These are phyloP conservation scores for Setaria italica DNA, from an alignment of 202 grass and related monocot species.

Conservation along the genomic window DNA sequence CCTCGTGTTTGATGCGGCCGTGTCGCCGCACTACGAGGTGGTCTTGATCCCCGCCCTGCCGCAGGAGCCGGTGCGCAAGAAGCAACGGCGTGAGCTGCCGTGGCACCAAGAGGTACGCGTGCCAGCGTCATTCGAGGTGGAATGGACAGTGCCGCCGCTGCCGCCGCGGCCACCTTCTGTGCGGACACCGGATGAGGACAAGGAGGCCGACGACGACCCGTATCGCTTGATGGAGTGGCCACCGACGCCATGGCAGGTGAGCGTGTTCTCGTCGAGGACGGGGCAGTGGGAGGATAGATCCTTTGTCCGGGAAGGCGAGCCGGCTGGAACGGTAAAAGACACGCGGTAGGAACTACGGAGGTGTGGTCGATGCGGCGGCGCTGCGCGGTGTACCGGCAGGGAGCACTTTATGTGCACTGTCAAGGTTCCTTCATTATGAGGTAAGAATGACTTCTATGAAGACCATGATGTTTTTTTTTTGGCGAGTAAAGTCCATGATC, in stretches of 20 bases:
- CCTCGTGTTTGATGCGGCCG: conserved; percentile 1
- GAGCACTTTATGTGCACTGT: conserved; percentile 22
- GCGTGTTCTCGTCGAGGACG: not conserved
- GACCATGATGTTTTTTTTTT: too few species aligned
- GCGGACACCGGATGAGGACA: not conserved
- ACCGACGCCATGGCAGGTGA: not conserved
- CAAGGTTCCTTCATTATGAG: conserved; percentile 1
- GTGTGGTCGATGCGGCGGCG: too few species aligned
- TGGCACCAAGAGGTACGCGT: too few species aligned
- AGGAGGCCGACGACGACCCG: not conserved
- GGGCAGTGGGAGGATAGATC: not conserved
- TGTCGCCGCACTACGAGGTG: not conserved
- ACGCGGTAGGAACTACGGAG: not conserved
- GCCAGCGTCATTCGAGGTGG: too few species aligned
- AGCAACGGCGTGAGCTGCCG: not conserved
- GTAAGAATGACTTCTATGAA: not conserved
- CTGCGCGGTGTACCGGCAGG: not conserved
- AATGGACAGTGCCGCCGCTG: too few species aligned
- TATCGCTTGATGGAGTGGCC: not conserved
- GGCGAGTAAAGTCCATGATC: too few species aligned
- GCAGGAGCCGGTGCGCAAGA: not conserved
- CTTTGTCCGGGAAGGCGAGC: not conserved
- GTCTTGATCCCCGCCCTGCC: not conserved
- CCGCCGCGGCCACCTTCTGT: too few species aligned
- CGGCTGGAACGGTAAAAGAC: not conserved